Conservation (phyloP, 108 stramenopile genomes). For the Schizochytrium sp. region DNA sequence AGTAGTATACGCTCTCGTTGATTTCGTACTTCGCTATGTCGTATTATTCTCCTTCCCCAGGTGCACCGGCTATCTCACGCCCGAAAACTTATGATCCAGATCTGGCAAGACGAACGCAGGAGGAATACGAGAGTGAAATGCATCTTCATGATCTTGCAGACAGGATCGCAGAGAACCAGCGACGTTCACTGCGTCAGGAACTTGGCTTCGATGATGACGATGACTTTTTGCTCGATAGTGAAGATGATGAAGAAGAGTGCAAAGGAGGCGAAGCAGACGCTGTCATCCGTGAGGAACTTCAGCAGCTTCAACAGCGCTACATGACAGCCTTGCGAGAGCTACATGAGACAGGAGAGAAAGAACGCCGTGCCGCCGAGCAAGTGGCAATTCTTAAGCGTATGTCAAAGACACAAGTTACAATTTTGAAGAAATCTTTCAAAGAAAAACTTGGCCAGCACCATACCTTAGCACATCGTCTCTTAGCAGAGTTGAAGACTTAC, state of each 20-base stretch:
- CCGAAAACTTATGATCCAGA: constrained; percentile 59
- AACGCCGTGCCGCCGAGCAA: constrained; percentile 25
- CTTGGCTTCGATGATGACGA: constrained; percentile 47
- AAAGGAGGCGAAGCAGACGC: background rate
- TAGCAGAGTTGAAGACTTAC: background rate
- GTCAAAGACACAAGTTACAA: constrained; percentile 55
- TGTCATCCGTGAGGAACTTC: constrained; percentile 34
- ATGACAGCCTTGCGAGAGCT: constrained; percentile 8
- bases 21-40: background rate
- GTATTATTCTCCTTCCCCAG: constrained; percentile 19
- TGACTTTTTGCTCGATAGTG: background rate
- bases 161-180: constrained; percentile 54
- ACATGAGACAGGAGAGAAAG: constrained; percentile 32
- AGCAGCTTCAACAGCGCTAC: constrained; percentile 27
- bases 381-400: constrained; percentile 23
- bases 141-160: constrained; percentile 32
- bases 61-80: constrained; percentile 16
- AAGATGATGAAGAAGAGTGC: background rate
- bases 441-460: constrained; percentile 7
- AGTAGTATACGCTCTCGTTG: too few species aligned
- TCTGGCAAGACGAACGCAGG: constrained; percentile 50
- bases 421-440: background rate
- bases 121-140: constrained; percentile 47
- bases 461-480: background rate
- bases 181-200: background rate